Evolutionary conservation across 441 rosid species (phyloP).

Genomic region (Capsella rubella): DNA sequence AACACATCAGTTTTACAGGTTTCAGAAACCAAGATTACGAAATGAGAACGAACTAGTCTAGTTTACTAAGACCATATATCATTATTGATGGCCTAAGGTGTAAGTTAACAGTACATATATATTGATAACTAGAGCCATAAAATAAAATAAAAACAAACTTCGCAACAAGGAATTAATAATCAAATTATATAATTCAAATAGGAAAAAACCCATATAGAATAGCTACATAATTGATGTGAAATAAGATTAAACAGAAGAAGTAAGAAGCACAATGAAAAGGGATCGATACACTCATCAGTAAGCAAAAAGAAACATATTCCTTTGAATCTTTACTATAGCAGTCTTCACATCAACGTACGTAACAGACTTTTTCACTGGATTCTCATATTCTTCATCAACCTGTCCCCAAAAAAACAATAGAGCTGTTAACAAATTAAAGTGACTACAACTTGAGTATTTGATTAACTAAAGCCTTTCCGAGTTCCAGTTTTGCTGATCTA

Average conservation of each 20-base stretch:
- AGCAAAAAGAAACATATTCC: background rate
- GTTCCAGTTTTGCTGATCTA: background rate
- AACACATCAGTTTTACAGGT: background rate
- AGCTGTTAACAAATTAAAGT: background rate
- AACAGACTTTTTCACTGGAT: conserved; percentile 35
- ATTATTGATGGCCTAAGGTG: background rate
- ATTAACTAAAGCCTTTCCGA: background rate
- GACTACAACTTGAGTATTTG: background rate
- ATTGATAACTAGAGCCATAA: background rate
- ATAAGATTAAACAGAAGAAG: background rate
- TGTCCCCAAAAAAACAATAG: background rate
- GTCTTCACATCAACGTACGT: conserved; percentile 16
- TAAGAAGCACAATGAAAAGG: conserved; percentile 1
- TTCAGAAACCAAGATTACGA: background rate
- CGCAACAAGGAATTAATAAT: background rate
- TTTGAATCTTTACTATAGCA: background rate
- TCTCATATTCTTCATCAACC: conserved; percentile 42
- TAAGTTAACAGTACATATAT: background rate
- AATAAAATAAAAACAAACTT: background rate
- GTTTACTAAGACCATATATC: background rate
- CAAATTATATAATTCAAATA: background rate
- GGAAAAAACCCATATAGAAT: background rate
- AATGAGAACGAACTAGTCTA: background rate
- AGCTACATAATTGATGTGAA: background rate
- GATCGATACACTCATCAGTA: conserved; percentile 6